A percentile compares a stretch with the other conserved stretches of the same genome.
Evolutionary conservation across 2,329 filamentous ascomycete genomes (phyloP).

Genomic region (Neophaeococcomyces mojaviensis): DNA sequence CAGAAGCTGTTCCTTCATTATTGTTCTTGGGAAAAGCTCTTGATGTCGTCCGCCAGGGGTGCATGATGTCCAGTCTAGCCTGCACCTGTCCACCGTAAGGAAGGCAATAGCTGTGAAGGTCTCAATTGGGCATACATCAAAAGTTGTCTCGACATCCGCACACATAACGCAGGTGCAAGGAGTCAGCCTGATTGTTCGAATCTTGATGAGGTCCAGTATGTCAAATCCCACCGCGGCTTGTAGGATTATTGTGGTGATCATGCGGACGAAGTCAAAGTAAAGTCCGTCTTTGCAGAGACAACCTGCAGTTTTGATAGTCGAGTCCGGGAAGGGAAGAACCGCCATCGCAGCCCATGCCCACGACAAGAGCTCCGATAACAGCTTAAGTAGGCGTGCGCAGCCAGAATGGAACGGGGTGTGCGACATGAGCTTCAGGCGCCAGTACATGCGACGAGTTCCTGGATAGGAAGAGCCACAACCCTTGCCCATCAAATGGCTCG

Average conservation of each 20-base stretch:
- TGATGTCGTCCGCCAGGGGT: constrained; percentile 6
- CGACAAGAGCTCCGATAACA: constrained; percentile 8
- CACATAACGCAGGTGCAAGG: constrained; percentile 6
- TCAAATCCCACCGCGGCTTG: constrained; percentile 6
- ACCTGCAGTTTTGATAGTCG: not conserved
- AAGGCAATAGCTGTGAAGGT: constrained; percentile 7
- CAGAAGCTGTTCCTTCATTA: constrained; percentile 6
- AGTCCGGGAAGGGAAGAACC: constrained; percentile 3
- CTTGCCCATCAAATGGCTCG: constrained; percentile 6
- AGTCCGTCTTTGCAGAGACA: constrained; percentile 8
- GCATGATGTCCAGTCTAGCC: constrained; percentile 8
- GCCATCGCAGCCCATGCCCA: constrained; percentile 10
- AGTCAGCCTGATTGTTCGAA: not conserved
- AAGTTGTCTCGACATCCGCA: constrained; percentile 3
- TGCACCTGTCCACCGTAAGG: constrained; percentile 5
- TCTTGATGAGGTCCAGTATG: constrained; percentile 6
- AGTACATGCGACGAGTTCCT: constrained; percentile 6
- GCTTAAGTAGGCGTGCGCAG: constrained; percentile 2
- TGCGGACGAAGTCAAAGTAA: constrained; percentile 8
- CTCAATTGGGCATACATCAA: constrained; percentile 8
- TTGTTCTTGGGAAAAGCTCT: constrained; percentile 4
- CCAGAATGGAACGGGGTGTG: constrained; percentile 8
- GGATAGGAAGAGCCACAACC: not conserved
- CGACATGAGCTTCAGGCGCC: constrained; percentile 1
- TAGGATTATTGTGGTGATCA: constrained; percentile 6